Evolutionary conservation across 2,329 filamentous ascomycete genomes (phyloP).

Genomic region (Trichoderma guizhouense): DNA sequence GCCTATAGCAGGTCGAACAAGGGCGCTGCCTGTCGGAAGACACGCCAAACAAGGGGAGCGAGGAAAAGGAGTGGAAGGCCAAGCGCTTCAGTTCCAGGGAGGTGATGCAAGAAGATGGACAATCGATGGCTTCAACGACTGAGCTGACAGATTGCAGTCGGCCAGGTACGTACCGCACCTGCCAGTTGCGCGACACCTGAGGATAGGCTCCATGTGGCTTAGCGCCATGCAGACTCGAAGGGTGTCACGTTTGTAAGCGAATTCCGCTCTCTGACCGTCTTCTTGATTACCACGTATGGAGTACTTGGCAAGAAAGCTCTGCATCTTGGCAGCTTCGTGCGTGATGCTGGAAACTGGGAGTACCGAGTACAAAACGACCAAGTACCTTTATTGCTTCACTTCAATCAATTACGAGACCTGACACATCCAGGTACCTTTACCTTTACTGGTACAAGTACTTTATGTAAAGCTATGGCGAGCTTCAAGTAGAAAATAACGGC

Average conservation of each 20-base stretch:
- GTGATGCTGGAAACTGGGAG: neutral
- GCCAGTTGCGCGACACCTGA: conserved; percentile 13
- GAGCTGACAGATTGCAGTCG: conserved; percentile 13
- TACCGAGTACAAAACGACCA: neutral
- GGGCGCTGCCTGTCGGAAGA: neutral
- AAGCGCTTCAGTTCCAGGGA: conserved; percentile 8
- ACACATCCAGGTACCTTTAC: neutral
- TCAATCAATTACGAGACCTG: neutral
- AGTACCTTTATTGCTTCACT: neutral
- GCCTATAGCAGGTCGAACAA: neutral
- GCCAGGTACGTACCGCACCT: conserved; percentile 14
- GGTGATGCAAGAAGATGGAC: neutral
- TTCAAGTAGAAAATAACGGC: neutral
- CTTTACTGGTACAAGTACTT: neutral
- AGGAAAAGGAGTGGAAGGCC: conserved; percentile 10
- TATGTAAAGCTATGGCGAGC: neutral
- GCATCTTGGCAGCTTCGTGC: neutral
- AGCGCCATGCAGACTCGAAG: conserved; percentile 5
- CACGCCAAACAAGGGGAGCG: neutral
- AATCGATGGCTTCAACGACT: conserved; percentile 6
- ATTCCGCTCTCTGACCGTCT: neutral
- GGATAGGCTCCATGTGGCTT: neutral
- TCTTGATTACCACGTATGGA: neutral
- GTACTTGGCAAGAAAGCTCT: neutral
- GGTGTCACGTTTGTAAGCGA: conserved; percentile 12